Conservation (phyloP, 192 early-diverging fungal species). For the Pilaira anomala region DNA sequence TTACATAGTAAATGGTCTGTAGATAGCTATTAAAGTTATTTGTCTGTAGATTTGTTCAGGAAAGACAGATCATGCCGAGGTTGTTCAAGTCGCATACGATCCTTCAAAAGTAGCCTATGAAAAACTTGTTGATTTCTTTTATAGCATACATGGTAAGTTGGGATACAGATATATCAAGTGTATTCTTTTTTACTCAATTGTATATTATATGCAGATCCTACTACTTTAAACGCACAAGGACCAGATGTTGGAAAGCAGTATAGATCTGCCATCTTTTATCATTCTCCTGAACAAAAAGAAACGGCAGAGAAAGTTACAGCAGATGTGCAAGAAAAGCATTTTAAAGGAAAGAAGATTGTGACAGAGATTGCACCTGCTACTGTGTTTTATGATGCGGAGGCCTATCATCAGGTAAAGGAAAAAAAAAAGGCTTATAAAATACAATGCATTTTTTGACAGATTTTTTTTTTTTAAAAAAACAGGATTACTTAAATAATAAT, state of each 20-base stretch:
- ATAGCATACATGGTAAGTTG: slow-evolving; percentile 57
- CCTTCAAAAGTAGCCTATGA: slow-evolving; percentile 68
- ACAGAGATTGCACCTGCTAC: slow-evolving; percentile 68
- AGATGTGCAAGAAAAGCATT: slow-evolving; percentile 60
- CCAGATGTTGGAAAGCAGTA: slow-evolving; percentile 84
- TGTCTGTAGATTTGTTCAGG: slow-evolving; percentile 63
- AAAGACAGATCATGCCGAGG: slow-evolving; percentile 79
- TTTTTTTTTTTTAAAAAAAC: slow-evolving; percentile 8
- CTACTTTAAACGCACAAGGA: slow-evolving; percentile 82
- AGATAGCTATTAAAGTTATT: neutral
- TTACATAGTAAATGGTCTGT: neutral
- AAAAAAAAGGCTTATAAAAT: slow-evolving; percentile 18
- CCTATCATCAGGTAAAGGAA: slow-evolving; percentile 62
- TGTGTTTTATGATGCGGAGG: slow-evolving; percentile 80
- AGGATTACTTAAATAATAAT: slow-evolving; percentile 50
- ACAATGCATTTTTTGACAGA: slow-evolving; percentile 36
- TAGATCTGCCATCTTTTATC: slow-evolving; percentile 84
- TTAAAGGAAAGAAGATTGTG: slow-evolving; percentile 54
- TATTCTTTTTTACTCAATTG: slow-evolving; percentile 1
- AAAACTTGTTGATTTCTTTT: slow-evolving; percentile 80
- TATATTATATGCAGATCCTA: slow-evolving; percentile 64
- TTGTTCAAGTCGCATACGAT: slow-evolving; percentile 73
- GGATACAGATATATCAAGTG: too few species aligned
- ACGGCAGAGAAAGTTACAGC: slow-evolving; percentile 73
- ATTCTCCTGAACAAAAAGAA: slow-evolving; percentile 67